These are phyloP conservation scores for Claviceps maximensis DNA, from an alignment of 2,329 filamentous ascomycete genomes.

Conservation along the genomic window DNA sequence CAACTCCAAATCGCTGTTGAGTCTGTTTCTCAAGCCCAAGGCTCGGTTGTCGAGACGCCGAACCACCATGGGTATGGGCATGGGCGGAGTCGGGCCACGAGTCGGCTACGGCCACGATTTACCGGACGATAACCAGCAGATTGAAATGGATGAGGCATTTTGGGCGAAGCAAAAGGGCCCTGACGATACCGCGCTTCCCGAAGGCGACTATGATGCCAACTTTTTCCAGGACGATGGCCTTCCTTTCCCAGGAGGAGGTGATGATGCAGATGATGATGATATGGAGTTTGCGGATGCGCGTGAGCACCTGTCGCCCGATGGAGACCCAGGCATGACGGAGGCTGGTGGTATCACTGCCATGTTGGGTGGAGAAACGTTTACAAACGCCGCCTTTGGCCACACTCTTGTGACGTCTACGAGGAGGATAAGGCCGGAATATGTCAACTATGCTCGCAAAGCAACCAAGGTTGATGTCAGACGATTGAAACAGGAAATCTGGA, in stretches of 20 bases:
- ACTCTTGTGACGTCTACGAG: slow-evolving; percentile 53
- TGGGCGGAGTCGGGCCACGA: slow-evolving; percentile 28
- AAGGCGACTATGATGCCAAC: slow-evolving; percentile 86
- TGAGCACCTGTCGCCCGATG: slow-evolving; percentile 62
- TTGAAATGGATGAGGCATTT: slow-evolving; percentile 88
- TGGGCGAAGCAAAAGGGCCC: slow-evolving; percentile 67
- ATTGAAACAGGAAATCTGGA: slow-evolving; percentile 59
- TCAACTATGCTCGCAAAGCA: slow-evolving; percentile 55
- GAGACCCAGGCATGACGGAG: slow-evolving; percentile 32
- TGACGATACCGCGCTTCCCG: slow-evolving; percentile 44
- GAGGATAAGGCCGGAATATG: slow-evolving; percentile 51
- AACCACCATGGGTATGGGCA: slow-evolving; percentile 16
- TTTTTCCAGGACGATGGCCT: slow-evolving; percentile 89
- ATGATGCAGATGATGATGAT: slow-evolving; percentile 52
- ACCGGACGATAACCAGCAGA: slow-evolving; percentile 43
- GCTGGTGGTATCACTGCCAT: slow-evolving; percentile 36
- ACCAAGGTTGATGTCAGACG: slow-evolving; percentile 59
- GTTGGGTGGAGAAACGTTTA: slow-evolving; percentile 36
- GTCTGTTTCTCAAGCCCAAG: slow-evolving; percentile 88
- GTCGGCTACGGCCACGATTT: slow-evolving; percentile 29
- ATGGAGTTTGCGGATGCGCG: slow-evolving; percentile 67
- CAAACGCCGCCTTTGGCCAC: slow-evolving; percentile 44
- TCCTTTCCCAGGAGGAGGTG: slow-evolving; percentile 45
- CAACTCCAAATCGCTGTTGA: slow-evolving; percentile 80
- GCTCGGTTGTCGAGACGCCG: slow-evolving; percentile 63